A percentile compares a stretch with the other conserved stretches of the same genome.
phyloP scores from a whole-genome alignment of 345 rosid species.

The Citrus hindsii region DNA sequence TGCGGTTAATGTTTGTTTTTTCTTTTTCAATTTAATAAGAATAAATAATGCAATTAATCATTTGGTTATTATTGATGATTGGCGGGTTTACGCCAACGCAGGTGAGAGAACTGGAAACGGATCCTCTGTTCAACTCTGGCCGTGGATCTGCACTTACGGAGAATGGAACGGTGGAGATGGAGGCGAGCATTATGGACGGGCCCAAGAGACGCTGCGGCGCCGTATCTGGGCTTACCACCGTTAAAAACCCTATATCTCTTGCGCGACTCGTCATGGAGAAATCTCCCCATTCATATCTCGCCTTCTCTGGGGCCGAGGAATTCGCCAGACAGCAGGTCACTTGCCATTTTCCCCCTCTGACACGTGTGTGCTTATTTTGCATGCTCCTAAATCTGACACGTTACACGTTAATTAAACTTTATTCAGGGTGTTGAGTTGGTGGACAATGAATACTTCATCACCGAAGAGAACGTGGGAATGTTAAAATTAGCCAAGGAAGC shows the following conservation, averaged over 20 bases:
- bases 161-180: constrained; percentile 96
- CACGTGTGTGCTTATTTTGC: neutral
- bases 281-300: constrained; percentile 94
- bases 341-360: constrained; percentile 15
- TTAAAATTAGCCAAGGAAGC: constrained; percentile 85
- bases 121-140: constrained; percentile 96
- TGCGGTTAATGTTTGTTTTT: too few species aligned
- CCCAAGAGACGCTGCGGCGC: constrained; percentile 84
- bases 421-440: constrained; percentile 76
- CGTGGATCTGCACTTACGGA: constrained; percentile 91
- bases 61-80: neutral
- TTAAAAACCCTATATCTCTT: constrained; percentile 84
- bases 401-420: neutral
- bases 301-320: constrained; percentile 86
- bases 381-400: neutral
- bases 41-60: too few species aligned
- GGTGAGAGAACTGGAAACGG: constrained; percentile 85
- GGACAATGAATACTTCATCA: constrained; percentile 76
- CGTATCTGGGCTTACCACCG: constrained; percentile 82
- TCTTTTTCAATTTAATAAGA: too few species aligned
- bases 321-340: constrained; percentile 77
- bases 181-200: constrained; percentile 97
- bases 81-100: constrained; percentile 4
- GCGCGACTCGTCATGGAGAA: constrained; percentile 97
- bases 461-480: constrained; percentile 87